These are phyloP conservation scores for Fusarium tanahbumbuense DNA, from an alignment of 2,329 filamentous ascomycete genomes.

Conservation along the genomic window DNA sequence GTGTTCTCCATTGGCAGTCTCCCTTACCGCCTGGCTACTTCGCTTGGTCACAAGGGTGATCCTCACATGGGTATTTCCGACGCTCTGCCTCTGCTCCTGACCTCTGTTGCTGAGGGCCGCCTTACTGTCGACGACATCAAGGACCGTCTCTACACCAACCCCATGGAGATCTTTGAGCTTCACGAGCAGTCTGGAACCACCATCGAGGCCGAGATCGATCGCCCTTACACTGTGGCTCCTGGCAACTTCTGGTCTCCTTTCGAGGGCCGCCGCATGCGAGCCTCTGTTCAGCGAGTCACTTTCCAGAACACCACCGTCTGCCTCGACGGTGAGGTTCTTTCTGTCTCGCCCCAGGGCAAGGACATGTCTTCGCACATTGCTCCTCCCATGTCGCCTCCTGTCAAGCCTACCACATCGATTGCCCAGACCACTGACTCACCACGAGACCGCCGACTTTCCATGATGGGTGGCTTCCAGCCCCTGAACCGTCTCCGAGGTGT, in stretches of 20 bases:
- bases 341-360: constrained; percentile 69
- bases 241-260: constrained; percentile 75
- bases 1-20: constrained; percentile 83
- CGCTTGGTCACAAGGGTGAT: constrained; percentile 64
- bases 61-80: constrained; percentile 77
- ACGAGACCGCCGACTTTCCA: constrained; percentile 49
- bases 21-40: constrained; percentile 77
- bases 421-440: constrained; percentile 53
- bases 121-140: constrained; percentile 80
- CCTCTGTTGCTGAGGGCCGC: constrained; percentile 78
- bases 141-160: constrained; percentile 78
- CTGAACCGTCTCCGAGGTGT: constrained; percentile 49
- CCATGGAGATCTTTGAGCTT: constrained; percentile 83
- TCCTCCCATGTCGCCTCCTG: constrained; percentile 66
- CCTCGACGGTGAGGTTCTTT: constrained; percentile 72
- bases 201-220: constrained; percentile 81
- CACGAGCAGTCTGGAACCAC: constrained; percentile 81
- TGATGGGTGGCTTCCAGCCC: constrained; percentile 48
- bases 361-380: constrained; percentile 79
- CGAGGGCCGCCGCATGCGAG: constrained; percentile 74
- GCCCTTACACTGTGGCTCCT: constrained; percentile 69
- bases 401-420: constrained; percentile 63
- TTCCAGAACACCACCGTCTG: constrained; percentile 81
- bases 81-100: constrained; percentile 78
- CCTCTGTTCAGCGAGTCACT: constrained; percentile 78